Base-by-base conservation (phyloP, 176 grass and related monocot species). In the Stipa capillata region DNA sequence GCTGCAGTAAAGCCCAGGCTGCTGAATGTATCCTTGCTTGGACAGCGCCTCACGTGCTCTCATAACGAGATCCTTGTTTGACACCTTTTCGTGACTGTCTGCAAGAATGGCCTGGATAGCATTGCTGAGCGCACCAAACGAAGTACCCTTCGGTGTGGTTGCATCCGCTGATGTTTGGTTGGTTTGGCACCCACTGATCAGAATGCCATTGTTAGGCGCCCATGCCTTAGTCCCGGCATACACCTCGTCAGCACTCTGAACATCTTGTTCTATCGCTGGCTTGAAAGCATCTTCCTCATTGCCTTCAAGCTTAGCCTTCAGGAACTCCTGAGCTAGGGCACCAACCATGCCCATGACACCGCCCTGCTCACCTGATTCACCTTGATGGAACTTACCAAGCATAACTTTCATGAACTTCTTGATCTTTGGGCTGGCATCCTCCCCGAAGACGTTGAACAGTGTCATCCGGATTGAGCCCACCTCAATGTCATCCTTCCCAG, bases 371-470 rank as follows among this genome's bases (percentile, higher is more conserved):
- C 89, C 92, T 75, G 72, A 72, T 36, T 83, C 58, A 1, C 89
- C 83, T 48, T 90, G 45, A 29, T 91, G 77, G 58, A 98, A 90
- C 72, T 98, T 94, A 35, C 50, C 75, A 4, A 98, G 77, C 76
- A 98, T 70, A 35, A 98, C 78, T 57, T 95, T 98, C 96, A 98
- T 98, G 88, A 98, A 98, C 57, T 98, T 98, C 85, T 98, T 98
- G 15, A 98, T 85, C 82, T 98, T 98, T 4, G 96, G 96, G 83
- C 96, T 95, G 10, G 96, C 82, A 62, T 98, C 96, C 0, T 98
- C 90, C 0, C 96, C 96, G 2, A 98, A 98, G 2, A 95, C 25
- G 34, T 98, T 83, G n/a, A 98, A 98, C 45, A 98, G 65, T 0
- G 90, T 95, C 72, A 91, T 87, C 15, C 96, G 84, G 47, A 98